Base-by-base conservation (phyloP, 1,284 basidiomycete genomes). In the Cryptococcus depauperatus region DNA sequence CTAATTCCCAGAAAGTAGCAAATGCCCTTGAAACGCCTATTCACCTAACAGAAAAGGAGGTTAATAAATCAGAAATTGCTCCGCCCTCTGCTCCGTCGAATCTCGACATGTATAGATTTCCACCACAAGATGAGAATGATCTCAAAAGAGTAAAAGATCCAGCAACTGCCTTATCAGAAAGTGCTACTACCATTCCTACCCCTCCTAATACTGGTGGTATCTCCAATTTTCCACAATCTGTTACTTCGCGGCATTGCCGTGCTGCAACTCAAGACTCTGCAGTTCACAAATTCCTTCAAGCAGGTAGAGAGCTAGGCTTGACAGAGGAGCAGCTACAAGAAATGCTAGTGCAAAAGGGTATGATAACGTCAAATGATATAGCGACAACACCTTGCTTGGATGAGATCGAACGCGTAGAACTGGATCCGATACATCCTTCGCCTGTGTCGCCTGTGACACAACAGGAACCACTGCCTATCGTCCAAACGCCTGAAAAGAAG, bases 251-350 rank as follows among this genome's bases (percentile, higher is more conserved):
- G 29, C 29, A 1, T 11, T 13, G 13, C 16, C 33, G 19, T 29
- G 6, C 37, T 16, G 13, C 46, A 16, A 11, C 40, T 5, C 16
- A 30, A 30, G 29, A 60, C 30, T 55, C 57, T 11, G 53, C 61
- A 1, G 39, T 62, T 5, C 48, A 54, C 11, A 58, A 58, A 21
- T 68, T 68, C 49, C 50, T 64, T 37, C 58, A 61, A 27, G 60
- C 66, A 9, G 66, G 66, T 6, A 50, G 57, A 30, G 58, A 59
- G 5, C 45, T 66, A 13, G 66, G 66, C 2, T 43, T 68, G 16
- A 56, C 54, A 19, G 59, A 65, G 30, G 50, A 47, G 5, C 58
- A 61, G 38, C 54, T 68, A 3, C 51, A 61, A 29, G 54, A 61
- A 21, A 62, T 68, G 55, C 46, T 68, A 26, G 37, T 41, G 21